Evolutionary conservation across 306 rosid genomes (phyloP).

Genomic region (Morella rubra): DNA sequence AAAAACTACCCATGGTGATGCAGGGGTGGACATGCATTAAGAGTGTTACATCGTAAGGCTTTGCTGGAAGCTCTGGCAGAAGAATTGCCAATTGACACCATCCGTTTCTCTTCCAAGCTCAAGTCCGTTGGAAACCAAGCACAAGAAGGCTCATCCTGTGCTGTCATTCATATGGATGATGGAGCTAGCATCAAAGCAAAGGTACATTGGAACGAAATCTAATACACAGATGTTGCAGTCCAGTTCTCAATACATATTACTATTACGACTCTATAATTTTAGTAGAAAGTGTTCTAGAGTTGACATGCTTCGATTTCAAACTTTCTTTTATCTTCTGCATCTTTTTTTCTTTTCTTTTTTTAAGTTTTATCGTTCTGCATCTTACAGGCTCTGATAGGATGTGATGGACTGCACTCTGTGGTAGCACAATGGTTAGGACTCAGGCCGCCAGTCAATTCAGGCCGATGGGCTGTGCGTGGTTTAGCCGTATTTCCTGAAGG

Average conservation of each 20-base stretch:
- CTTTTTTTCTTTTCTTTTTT: no score
- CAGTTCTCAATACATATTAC: no score
- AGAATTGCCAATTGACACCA: slow-evolving; percentile 16
- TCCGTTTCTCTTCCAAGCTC: slow-evolving; percentile 26
- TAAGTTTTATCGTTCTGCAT: no score
- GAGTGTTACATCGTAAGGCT: slow-evolving; percentile 22
- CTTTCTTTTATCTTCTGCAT: no score
- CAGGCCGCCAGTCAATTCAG: slow-evolving; percentile 10
- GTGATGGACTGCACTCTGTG: slow-evolving; percentile 35
- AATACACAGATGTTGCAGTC: no score
- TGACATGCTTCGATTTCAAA: no score
- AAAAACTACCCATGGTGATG: neutral
- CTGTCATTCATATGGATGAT: slow-evolving; percentile 26
- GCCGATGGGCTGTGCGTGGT: slow-evolving; percentile 31
- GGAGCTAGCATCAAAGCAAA: slow-evolving; percentile 27
- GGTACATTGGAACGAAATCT: neutral
- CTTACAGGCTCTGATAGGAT: slow-evolving; percentile 28
- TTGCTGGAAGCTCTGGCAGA: slow-evolving; percentile 26
- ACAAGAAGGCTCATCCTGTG: slow-evolving; percentile 18
- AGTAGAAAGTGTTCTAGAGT: no score
- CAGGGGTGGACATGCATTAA: neutral
- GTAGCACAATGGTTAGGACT: slow-evolving; percentile 33
- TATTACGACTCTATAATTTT: no score
- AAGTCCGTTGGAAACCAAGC: neutral
- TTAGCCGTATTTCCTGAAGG: slow-evolving; percentile 30